A percentile compares a stretch with the other conserved stretches of the same genome.
phyloP scores from a whole-genome alignment of 75 land plant species.

The Cupressus sempervirens region DNA sequence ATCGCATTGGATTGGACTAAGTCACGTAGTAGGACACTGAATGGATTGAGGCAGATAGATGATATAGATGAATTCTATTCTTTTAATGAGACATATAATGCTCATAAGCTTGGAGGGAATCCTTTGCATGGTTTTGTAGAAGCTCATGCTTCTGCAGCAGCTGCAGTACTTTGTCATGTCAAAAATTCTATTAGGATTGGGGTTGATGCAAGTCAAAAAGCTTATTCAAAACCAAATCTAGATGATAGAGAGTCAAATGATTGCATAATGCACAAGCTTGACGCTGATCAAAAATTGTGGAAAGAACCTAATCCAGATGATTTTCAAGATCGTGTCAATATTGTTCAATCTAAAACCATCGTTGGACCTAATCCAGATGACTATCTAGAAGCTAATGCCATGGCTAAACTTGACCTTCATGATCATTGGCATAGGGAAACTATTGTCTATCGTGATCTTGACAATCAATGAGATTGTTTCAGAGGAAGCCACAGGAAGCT shows the following conservation, averaged over 20 bases:
- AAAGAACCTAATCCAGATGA: conserved; percentile 47
- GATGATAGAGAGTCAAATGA: conserved; percentile 25
- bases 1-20: conserved; percentile 88
- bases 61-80: conserved; percentile 38
- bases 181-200: conserved; percentile 10
- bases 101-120: conserved; percentile 76
- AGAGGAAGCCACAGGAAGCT: no score
- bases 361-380: conserved; percentile 44
- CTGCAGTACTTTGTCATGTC: conserved; percentile 61
- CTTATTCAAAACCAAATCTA: conserved; percentile 36
- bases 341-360: neutral
- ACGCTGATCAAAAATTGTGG: neutral
- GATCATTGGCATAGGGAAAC: no score
- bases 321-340: neutral
- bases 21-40: conserved; percentile 62
- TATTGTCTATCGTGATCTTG: no score
- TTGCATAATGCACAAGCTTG: neutral
- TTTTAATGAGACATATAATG: conserved; percentile 13
- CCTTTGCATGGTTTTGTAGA: conserved; percentile 11
- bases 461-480: no score
- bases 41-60: conserved; percentile 32
- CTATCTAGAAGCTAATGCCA: neutral
- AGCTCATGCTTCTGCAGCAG: conserved; percentile 71
- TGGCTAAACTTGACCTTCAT: conserved; percentile 43
- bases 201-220: conserved; percentile 9